These are phyloP conservation scores for Cladophialophora psammophila DNA, from an alignment of 2,329 filamentous ascomycete genomes.

Conservation along the genomic window DNA sequence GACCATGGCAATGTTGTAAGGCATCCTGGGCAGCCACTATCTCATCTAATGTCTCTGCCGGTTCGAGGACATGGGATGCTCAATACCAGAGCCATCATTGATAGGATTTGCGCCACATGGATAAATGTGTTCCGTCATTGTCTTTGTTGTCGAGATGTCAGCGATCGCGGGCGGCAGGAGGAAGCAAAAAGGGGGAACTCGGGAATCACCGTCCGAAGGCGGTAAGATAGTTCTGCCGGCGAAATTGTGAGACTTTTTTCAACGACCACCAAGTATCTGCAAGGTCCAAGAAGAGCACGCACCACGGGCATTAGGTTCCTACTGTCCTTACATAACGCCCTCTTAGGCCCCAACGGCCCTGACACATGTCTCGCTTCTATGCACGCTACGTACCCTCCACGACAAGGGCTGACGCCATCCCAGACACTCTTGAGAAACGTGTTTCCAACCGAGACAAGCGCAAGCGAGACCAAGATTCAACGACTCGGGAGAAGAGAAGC, in stretches of 20 bases:
- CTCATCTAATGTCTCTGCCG: neutral
- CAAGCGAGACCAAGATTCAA: conserved; percentile 39
- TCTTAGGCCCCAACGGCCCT: neutral
- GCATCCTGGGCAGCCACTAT: conserved; percentile 55
- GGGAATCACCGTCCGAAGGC: conserved; percentile 6
- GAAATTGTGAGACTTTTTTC: conserved; percentile 13
- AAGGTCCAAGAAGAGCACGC: neutral
- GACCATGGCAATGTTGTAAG: conserved; percentile 86
- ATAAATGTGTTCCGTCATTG: neutral
- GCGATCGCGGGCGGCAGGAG: neutral
- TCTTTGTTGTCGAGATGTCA: neutral
- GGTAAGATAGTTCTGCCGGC: conserved; percentile 27
- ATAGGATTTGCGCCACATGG: neutral
- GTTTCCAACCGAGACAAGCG: conserved; percentile 38
- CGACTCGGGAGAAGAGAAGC: conserved; percentile 44
- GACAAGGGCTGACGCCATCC: neutral
- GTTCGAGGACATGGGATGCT: neutral
- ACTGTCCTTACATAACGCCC: neutral
- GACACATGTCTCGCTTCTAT: conserved; percentile 56
- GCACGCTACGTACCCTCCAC: conserved; percentile 55
- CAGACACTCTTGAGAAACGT: neutral
- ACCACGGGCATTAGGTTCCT: neutral
- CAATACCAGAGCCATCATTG: neutral
- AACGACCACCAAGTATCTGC: conserved; percentile 12
- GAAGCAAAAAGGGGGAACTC: conserved; percentile 4